Conservation (phyloP, 179 eudicot species). For the Corrigiola litoralis region DNA sequence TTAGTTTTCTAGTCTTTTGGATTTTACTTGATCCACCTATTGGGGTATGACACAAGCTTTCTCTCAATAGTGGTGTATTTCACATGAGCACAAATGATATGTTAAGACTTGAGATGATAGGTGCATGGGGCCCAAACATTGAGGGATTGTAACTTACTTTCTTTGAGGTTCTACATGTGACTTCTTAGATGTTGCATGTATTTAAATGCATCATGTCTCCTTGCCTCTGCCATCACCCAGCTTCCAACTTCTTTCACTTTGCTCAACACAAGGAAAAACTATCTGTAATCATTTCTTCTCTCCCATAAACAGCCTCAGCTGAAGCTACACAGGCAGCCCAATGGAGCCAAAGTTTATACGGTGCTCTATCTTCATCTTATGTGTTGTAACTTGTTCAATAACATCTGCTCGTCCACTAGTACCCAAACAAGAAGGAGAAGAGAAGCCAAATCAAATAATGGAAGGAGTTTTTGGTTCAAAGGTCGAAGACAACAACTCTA, state of each 20-base stretch:
- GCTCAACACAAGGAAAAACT: slow-evolving; percentile 9
- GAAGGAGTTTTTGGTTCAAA: neutral
- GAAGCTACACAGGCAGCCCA: neutral
- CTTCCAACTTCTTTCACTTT: slow-evolving; percentile 31
- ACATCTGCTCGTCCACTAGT: slow-evolving; percentile 36
- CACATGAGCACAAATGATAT: neutral
- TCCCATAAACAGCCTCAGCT: neutral
- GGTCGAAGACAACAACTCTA: slow-evolving; percentile 20
- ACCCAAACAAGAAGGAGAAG: slow-evolving; percentile 23
- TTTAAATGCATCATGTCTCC: slow-evolving; percentile 36
- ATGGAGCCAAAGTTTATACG: slow-evolving; percentile 35
- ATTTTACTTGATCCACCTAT: slow-evolving; percentile 11
- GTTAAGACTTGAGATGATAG: slow-evolving; percentile 5
- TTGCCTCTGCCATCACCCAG: slow-evolving; percentile 24
- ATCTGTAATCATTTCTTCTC: slow-evolving; percentile 6
- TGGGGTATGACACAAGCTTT: neutral
- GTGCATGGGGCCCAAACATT: slow-evolving; percentile 19
- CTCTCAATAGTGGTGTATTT: neutral
- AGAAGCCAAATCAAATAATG: slow-evolving; percentile 20
- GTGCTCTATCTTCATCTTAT: slow-evolving; percentile 18
- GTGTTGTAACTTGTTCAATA: slow-evolving; percentile 19
- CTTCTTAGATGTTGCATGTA: slow-evolving; percentile 28
- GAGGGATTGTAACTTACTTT: slow-evolving; percentile 1
- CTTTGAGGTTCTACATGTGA: slow-evolving; percentile 25
- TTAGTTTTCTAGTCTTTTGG: neutral